Base-by-base conservation (phyloP, 176 grass and related monocot genomes). In the Saccharum spontaneum region DNA sequence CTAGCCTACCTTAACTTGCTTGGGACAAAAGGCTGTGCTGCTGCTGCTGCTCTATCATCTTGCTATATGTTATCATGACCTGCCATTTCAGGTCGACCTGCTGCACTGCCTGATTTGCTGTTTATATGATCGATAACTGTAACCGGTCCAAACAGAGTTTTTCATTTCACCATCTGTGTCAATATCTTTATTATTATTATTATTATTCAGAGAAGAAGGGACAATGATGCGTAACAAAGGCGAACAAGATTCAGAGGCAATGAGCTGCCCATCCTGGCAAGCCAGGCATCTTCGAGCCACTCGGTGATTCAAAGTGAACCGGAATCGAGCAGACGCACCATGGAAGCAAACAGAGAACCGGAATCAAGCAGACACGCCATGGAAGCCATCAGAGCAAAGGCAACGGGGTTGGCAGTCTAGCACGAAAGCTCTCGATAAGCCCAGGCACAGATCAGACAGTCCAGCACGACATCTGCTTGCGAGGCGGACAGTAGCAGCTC, bases 311-410 rank as follows among this genome's bases (percentile, higher is more conserved):
- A 26, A 55, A 64, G 81, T 84, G 81, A 88, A 88, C 76, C 48
- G 50, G 38, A 69, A 79, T 67, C 86, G 59, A 36, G 39, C 18
- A 61, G 49, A 16, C 39, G 10, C 37, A 43, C 26, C 50, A 64
- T 6, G 1, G 37, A 82, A 86, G 83, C 83, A 86, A 86, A 46
- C 69, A 61, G 6, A 54, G 81, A 89, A 89, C 77, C 31, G 43
- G 39, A 69, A 79, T 74, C 86, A 74, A 26, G 30, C 18, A 49
- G 48, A 22, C 38, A 15, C 28, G 34, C 26, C 50, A 64, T 6
- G 1, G 45, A 83, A 83, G 84, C 84, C 78, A 86, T 49, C 70
- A 63, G 4, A 82, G 41, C 18, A 46, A 60, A 63, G 17, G 31
- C 28, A 65, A 13, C 33, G 1, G 10, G n/a, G 57, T 60, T 20